Evolutionary conservation across 495 filamentous ascomycete species (phyloP), one percentile per base, ranked within the genome.

Genomic region (Penicillium ochrochloron): DNA sequence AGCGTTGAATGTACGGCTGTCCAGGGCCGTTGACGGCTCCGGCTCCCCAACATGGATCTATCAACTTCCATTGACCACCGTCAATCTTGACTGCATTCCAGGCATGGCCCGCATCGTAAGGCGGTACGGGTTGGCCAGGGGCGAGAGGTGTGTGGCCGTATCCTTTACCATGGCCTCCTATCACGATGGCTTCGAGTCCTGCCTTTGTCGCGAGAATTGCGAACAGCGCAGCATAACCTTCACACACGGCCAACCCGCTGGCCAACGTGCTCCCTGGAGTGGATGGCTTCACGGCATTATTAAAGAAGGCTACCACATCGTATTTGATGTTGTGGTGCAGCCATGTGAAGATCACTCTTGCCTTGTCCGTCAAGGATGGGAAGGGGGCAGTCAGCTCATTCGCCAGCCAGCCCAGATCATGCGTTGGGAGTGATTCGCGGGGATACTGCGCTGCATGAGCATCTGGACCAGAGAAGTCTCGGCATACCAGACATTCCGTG

Each of bases 51-150:
- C 95, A 97, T 3, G 88, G 64, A 69, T 99, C 95, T 42, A 98
- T 81, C 5, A 98, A 82, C 75, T 97, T 97, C 94, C 94, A 99
- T 63, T 89, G 85, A 2, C 89, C 89, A 44, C 87, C 83, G 63
- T 96, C 94, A 60, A 97, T 92, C 52, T 85, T 84, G 19, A 97
- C 91, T 0, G 89, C 95, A 69, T 94, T 98, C 95, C 95, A 99
- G 8, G 95, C 95, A 76, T 99, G 92, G 46, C 84, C 85, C 5
- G 76, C 74, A 0, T 80, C 67, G 63, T 88, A 83, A 0, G 86
- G 82, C 1, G 93, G 92, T 0, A 87, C 58, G 0, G 80, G 71
- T 14, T 86, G 76, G 5, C 87, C 88, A 0, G 84, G 80, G 23
- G 75, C 70, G 0, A 89, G 74, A 29, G 85, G 74, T 0, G 59